These are phyloP conservation scores for Solanum medicagineum DNA, from an alignment of 257 asterid genomes.

Conservation along the genomic window DNA sequence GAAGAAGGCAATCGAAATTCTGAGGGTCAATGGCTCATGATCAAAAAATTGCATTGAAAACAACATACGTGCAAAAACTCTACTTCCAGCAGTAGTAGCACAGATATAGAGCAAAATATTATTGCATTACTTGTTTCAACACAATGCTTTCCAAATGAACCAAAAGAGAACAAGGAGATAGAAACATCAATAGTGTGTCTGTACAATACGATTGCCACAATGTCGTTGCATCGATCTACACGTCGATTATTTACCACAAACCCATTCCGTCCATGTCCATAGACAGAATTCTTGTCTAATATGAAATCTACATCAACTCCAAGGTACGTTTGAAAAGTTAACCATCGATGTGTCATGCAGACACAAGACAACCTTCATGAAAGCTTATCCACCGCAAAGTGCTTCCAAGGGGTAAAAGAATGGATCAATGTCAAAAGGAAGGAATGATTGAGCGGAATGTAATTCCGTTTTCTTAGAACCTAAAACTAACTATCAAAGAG, in stretches of 20 bases:
- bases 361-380: neutral
- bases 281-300: neutral
- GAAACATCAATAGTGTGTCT: neutral
- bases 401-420: conserved; percentile 20
- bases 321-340: neutral
- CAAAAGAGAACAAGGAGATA: neutral
- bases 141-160: neutral
- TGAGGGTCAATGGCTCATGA: neutral
- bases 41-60: too few relatives aligned
- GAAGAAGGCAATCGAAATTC: neutral
- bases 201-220: neutral
- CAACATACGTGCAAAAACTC: neutral
- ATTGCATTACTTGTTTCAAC: neutral
- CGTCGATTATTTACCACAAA: neutral
- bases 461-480: conserved; percentile 16
- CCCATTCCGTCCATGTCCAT: neutral
- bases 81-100: neutral
- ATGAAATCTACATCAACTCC: neutral
- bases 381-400: neutral
- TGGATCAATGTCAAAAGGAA: neutral
- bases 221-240: neutral
- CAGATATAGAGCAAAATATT: neutral
- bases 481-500: conserved; percentile 21
- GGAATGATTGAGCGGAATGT: conserved; percentile 2
- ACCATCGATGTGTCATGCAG: neutral